Evolutionary conservation across 2,329 filamentous ascomycete species (phyloP).

Genomic region (Zymoseptoria ardabiliae): DNA sequence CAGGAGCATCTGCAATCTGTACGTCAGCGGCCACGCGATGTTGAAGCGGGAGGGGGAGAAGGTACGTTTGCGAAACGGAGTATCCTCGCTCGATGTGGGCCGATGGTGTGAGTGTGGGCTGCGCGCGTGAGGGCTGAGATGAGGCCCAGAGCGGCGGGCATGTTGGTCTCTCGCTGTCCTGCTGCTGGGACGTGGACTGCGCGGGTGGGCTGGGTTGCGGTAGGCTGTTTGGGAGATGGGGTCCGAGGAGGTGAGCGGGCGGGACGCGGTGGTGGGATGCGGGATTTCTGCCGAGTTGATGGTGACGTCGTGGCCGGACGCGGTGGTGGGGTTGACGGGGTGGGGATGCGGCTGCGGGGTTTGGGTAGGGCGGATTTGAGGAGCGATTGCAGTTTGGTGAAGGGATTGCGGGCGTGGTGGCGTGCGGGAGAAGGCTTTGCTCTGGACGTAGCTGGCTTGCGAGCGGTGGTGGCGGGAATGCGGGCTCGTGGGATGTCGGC

Average conservation of each 20-base stretch:
- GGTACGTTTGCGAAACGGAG: constrained; percentile 21
- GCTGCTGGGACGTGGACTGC: constrained; percentile 1
- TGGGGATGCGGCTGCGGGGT: neutral
- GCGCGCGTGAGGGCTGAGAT: neutral
- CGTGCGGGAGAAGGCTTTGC: neutral
- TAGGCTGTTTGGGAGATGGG: constrained; percentile 22
- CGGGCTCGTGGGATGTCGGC: neutral
- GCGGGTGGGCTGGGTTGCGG: constrained; percentile 13
- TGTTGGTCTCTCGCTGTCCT: constrained; percentile 12
- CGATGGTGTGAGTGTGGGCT: neutral
- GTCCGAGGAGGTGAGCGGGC: constrained; percentile 3
- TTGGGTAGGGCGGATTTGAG: neutral
- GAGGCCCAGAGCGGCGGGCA: neutral
- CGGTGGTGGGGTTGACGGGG: neutral
- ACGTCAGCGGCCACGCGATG: too few relatives aligned
- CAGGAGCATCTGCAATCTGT: neutral
- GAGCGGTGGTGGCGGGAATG: neutral
- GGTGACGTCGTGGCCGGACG: neutral
- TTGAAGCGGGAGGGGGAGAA: neutral
- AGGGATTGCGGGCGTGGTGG: neutral
- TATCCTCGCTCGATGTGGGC: constrained; percentile 15
- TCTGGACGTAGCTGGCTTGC: too few relatives aligned
- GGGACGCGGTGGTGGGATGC: neutral
- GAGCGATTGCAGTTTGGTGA: neutral
- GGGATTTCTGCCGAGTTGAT: neutral